These are phyloP conservation scores for Allomyces arbusculus DNA, from an alignment of 192 early-diverging fungal species.

Conservation along the genomic window DNA sequence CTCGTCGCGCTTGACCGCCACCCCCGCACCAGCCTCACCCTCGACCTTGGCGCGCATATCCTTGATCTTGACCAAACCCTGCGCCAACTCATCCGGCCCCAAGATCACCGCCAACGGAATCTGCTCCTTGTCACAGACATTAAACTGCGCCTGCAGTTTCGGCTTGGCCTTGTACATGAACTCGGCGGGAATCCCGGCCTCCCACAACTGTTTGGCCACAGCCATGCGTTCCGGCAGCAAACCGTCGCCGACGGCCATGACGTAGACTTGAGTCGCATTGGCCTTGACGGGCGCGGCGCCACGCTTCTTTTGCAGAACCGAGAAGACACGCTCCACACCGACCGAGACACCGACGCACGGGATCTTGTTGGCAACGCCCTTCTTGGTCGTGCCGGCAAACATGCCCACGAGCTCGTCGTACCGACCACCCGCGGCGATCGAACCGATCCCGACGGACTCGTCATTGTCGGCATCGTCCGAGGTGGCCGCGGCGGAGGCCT, in stretches of 20 bases:
- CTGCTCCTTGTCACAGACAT: slow-evolving; percentile 55
- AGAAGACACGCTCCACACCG: slow-evolving; percentile 90
- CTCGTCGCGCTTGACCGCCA: slow-evolving; percentile 25
- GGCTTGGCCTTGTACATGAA: slow-evolving; percentile 87
- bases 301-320: slow-evolving; percentile 51
- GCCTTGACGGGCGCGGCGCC: slow-evolving; percentile 38
- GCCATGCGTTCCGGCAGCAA: slow-evolving; percentile 75
- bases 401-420: slow-evolving; percentile 96
- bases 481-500: slow-evolving; percentile 9
- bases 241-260: slow-evolving; percentile 59
- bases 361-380: slow-evolving; percentile 41
- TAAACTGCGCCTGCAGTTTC: slow-evolving; percentile 54
- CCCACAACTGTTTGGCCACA: slow-evolving; percentile 74
- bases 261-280: slow-evolving; percentile 65
- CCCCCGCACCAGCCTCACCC: slow-evolving; percentile 26
- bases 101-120: slow-evolving; percentile 85
- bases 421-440: slow-evolving; percentile 88
- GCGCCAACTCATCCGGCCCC: slow-evolving; percentile 56
- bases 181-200: slow-evolving; percentile 64
- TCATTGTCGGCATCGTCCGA: slow-evolving; percentile 43
- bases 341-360: slow-evolving; percentile 92
- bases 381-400: slow-evolving; percentile 51
- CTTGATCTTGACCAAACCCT: slow-evolving; percentile 72
- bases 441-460: slow-evolving; percentile 66
- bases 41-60: slow-evolving; percentile 47